Base-by-base conservation (phyloP, 306 rosid species). In the Myrica gale region DNA sequence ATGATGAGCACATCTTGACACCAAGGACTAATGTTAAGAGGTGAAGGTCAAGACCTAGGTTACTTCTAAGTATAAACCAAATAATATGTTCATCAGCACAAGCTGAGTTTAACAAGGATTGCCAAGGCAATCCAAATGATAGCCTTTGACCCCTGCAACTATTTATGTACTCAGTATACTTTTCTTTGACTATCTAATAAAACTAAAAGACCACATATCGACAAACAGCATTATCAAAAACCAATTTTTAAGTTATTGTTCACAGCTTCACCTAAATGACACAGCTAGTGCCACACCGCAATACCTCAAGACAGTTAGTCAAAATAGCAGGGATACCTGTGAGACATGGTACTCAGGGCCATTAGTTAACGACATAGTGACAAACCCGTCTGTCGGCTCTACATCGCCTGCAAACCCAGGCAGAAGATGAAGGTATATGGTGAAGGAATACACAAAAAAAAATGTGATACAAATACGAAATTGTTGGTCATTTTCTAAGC, bases 301-400 rank as follows among this genome's bases (percentile, higher is more conserved):
- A 17, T 26, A 76, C 46, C 68, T 68, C 57, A 78, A 69, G 79
- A 32, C 69, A 76, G 72, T 69, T 32, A 60, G 69, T 75, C 26
- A 50, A 74, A 78, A 44, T 53, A 46, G 46, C 11, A 23, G 13
- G 55, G 51, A 73, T 92, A 95, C 99, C 99, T 95, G 99, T 15
- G 97, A 92, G 75, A 95, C 91, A 80, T 95, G 97, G 82, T 92
- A 95, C 83, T 92, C 98, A 0, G 98, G 97, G 48, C 98, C 98
- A 74, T 88, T 93, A 37, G 98, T 95, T 74, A 95, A 84, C 1
- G 98, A 92, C 83, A 95, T 90, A 68, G 85, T 87, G 85, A 95
- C 92, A 79, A 80, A 92, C 1, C 99, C 99, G 20, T 87, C 92
- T 23, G 95, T 89, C 85, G 83, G 87, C 80, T 86, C 92, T 16